phyloP scores from a whole-genome alignment of 176 grass and related monocot species.

The Oryza meridionalis region DNA sequence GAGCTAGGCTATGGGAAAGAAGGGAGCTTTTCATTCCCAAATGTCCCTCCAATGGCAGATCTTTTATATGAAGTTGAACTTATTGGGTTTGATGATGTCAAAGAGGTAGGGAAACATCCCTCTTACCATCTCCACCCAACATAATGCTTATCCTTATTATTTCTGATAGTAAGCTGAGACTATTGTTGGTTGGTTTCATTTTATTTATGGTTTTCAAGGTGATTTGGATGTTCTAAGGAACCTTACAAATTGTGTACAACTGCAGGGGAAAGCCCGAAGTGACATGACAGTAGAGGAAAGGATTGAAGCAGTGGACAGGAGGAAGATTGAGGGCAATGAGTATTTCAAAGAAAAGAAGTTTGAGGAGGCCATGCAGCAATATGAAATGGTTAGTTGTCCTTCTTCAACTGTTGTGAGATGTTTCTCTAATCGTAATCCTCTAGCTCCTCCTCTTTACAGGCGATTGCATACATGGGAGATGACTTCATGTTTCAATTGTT shows the following conservation, averaged over 20 bases:
- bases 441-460: conserved; percentile 51
- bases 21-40: conserved; percentile 98
- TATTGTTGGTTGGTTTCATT: conserved; percentile 40
- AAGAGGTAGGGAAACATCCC: conserved; percentile 66
- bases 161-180: conserved; percentile 40
- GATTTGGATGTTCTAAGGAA: conserved; percentile 1
- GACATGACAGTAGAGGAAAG: conserved; percentile 98
- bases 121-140: not conserved
- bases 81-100: conserved; percentile 86
- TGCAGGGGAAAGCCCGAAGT: conserved; percentile 80
- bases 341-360: conserved; percentile 86
- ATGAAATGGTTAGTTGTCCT: conserved; percentile 63
- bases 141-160: no score
- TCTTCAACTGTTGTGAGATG: not conserved
- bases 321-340: conserved; percentile 79
- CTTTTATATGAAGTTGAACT: conserved; percentile 94
- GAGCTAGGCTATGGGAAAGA: conserved; percentile 92
- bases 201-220: conserved; percentile 22
- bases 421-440: conserved; percentile 10
- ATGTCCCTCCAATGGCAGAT: conserved; percentile 89
- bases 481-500: conserved; percentile 99
- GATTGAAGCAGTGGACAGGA: conserved; percentile 88
- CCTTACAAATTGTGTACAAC: conserved; percentile 15
- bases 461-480: conserved; percentile 97
- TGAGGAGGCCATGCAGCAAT: conserved; percentile 90